phyloP scores from a whole-genome alignment of 495 filamentous ascomycete species.

The Annulohypoxylon maeteangense region DNA sequence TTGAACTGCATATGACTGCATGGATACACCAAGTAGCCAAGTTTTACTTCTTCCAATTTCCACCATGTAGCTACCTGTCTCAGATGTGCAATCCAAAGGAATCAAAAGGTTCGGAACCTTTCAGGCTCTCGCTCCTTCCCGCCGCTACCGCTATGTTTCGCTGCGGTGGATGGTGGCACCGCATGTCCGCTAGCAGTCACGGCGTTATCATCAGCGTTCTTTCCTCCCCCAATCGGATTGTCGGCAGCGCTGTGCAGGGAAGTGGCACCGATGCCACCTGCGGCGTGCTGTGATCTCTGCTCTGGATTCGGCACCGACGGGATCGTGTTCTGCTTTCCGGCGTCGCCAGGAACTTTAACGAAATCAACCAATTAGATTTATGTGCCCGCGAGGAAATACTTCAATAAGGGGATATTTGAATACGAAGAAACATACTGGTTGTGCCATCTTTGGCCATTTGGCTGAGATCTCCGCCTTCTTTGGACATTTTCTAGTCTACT shows the following conservation, averaged over 20 bases:
- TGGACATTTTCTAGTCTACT: conserved; percentile 29
- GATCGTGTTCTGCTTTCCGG: conserved; percentile 62
- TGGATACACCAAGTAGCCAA: too few species aligned
- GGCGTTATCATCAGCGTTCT: conserved; percentile 35
- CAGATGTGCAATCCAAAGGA: background rate
- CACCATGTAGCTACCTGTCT: too few species aligned
- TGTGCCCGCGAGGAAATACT: background rate
- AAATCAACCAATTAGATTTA: background rate
- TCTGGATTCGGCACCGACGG: conserved; percentile 67
- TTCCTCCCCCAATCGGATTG: conserved; percentile 30
- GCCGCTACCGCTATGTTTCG: conserved; percentile 33
- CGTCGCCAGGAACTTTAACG: conserved; percentile 61
- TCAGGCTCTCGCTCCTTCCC: conserved; percentile 37
- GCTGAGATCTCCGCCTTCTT: conserved; percentile 53
- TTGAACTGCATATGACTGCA: too few species aligned
- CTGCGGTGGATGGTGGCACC: conserved; percentile 29
- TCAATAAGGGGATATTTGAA: background rate
- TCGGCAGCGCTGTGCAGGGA: conserved; percentile 40
- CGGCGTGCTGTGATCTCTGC: conserved; percentile 49
- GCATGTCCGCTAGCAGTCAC: conserved; percentile 36
- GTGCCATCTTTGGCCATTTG: conserved; percentile 67
- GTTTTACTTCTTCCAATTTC: too few species aligned
- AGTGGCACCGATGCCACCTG: conserved; percentile 42
- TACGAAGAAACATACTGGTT: conserved; percentile 24
- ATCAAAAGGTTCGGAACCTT: conserved; percentile 9